These are phyloP conservation scores for Myxozyma monticola DNA, from an alignment of 805 yeast species.

Conservation along the genomic window DNA sequence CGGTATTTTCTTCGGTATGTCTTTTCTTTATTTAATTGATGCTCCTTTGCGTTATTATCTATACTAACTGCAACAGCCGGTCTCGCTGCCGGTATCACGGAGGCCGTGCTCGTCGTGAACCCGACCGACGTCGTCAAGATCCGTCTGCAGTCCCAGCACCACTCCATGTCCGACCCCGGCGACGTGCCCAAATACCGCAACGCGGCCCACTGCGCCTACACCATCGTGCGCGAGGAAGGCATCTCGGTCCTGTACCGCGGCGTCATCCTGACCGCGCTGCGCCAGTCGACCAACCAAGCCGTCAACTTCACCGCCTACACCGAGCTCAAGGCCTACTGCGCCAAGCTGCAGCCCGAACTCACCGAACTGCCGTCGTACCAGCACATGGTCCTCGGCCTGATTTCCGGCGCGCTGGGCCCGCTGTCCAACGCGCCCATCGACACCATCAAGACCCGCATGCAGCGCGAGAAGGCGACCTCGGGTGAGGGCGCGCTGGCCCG, in stretches of 20 bases:
- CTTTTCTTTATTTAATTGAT: not conserved
- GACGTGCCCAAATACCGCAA: constrained; percentile 82
- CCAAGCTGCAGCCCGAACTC: constrained; percentile 50
- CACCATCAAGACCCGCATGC: constrained; percentile 95
- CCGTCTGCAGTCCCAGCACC: constrained; percentile 92
- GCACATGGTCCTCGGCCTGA: constrained; percentile 85
- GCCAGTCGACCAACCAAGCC: constrained; percentile 98
- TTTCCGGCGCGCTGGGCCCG: constrained; percentile 97
- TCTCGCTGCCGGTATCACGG: constrained; percentile 96
- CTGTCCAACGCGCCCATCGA: constrained; percentile 96
- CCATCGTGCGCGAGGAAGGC: constrained; percentile 90
- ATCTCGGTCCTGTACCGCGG: constrained; percentile 86
- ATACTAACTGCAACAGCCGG: constrained; percentile 64
- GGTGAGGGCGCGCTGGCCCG: constrained; percentile 71
- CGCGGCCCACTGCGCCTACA: constrained; percentile 86
- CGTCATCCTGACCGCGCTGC: constrained; percentile 90
- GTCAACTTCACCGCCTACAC: constrained; percentile 96
- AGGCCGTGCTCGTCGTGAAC: constrained; percentile 90
- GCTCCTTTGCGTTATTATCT: too few relatives aligned
- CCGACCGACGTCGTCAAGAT: constrained; percentile 98
- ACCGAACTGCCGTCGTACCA: constrained; percentile 88
- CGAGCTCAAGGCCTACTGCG: constrained; percentile 69
- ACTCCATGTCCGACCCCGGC: constrained; percentile 81
- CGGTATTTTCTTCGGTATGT: constrained; percentile 71
- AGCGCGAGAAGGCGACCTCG: constrained; percentile 70